Conservation (phyloP, 208 protist genomes). For the Acanthamoeba royreba region DNA sequence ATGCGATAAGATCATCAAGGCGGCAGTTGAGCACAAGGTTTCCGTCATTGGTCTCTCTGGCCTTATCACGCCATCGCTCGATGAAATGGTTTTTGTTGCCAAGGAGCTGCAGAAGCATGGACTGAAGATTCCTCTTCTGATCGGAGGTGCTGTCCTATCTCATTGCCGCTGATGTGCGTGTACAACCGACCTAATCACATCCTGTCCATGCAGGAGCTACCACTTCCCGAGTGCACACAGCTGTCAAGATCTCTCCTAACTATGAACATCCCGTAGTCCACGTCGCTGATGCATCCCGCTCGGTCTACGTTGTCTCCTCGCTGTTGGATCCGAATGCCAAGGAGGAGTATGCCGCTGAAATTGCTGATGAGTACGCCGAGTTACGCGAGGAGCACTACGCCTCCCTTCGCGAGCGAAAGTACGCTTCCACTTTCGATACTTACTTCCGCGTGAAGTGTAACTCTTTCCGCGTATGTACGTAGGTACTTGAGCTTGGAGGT, state of each 20-base stretch:
- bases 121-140: slow-evolving; percentile 63
- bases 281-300: slow-evolving; percentile 93
- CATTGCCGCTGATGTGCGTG: neutral
- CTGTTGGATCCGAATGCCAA: slow-evolving; percentile 59
- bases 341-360: slow-evolving; percentile 79
- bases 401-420: slow-evolving; percentile 87
- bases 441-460: neutral
- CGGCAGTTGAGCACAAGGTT: slow-evolving; percentile 82
- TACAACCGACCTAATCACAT: slow-evolving; percentile 68
- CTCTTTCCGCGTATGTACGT: neutral
- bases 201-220: slow-evolving; percentile 95
- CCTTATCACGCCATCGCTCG: slow-evolving; percentile 95
- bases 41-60: slow-evolving; percentile 93
- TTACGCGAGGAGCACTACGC: slow-evolving; percentile 91
- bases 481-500: neutral
- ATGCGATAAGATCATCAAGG: slow-evolving; percentile 90
- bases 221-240: slow-evolving; percentile 95
- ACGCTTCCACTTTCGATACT: slow-evolving; percentile 68
- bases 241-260: slow-evolving; percentile 93
- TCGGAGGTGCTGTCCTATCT: neutral
- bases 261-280: slow-evolving; percentile 87
- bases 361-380: slow-evolving; percentile 88
- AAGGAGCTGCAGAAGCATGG: slow-evolving; percentile 89
- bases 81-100: slow-evolving; percentile 95
- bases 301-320: slow-evolving; percentile 82